Percentiles rank a stretch among this genome's conserved stretches.
phyloP scores from a whole-genome alignment of 2,329 filamentous ascomycete species.

The Chrysoporthe puriensis region DNA sequence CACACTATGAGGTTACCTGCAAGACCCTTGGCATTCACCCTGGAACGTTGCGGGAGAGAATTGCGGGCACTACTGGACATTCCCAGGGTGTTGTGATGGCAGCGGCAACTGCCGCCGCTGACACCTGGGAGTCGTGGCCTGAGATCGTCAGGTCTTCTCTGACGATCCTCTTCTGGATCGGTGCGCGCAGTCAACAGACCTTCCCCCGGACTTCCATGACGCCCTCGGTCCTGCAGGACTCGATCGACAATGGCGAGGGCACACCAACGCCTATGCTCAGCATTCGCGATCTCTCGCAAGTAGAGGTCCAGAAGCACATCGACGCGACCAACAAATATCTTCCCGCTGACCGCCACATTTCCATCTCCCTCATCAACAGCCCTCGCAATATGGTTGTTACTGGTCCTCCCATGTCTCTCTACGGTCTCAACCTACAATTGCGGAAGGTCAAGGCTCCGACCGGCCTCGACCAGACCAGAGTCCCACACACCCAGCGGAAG shows the following conservation, averaged over 20 bases:
- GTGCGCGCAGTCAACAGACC: slow-evolving; percentile 93
- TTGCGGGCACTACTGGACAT: slow-evolving; percentile 90
- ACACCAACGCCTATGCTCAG: slow-evolving; percentile 96
- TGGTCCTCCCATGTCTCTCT: slow-evolving; percentile 91
- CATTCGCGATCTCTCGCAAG: slow-evolving; percentile 86
- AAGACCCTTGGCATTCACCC: slow-evolving; percentile 88
- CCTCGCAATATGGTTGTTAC: slow-evolving; percentile 96
- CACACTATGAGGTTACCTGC: slow-evolving; percentile 94
- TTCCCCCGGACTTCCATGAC: slow-evolving; percentile 95
- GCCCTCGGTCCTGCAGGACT: slow-evolving; percentile 88
- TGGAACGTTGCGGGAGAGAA: slow-evolving; percentile 80
- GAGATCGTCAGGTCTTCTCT: slow-evolving; percentile 79
- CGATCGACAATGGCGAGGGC: slow-evolving; percentile 92
- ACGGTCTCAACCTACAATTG: slow-evolving; percentile 91
- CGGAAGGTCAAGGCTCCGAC: slow-evolving; percentile 97
- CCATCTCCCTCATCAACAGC: slow-evolving; percentile 94
- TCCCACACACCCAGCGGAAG: slow-evolving; percentile 95
- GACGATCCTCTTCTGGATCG: slow-evolving; percentile 98
- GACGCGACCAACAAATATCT: slow-evolving; percentile 97
- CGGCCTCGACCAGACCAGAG: slow-evolving; percentile 92
- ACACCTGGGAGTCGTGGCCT: slow-evolving; percentile 91
- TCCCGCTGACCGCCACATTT: slow-evolving; percentile 88
- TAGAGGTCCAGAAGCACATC: slow-evolving; percentile 93
- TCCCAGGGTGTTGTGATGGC: slow-evolving; percentile 96
- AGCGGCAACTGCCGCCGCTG: slow-evolving; percentile 85